These are phyloP conservation scores for Phytopythium cucurbitacearum DNA, from an alignment of 352 stramenopile species.

Conservation along the genomic window DNA sequence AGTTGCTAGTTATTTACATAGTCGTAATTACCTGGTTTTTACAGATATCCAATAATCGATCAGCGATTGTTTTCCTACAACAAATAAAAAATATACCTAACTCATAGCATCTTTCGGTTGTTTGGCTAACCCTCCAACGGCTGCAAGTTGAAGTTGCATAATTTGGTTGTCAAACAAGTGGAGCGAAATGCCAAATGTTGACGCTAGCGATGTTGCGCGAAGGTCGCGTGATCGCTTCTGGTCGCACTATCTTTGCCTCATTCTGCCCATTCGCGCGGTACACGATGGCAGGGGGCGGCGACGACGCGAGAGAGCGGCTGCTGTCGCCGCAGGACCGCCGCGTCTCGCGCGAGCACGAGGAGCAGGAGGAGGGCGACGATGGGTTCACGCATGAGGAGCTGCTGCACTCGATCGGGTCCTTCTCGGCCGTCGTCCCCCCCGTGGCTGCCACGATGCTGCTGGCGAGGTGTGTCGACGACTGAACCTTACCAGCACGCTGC, in stretches of 20 bases:
- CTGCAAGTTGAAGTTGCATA: too few relatives aligned
- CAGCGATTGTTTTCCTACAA: too few relatives aligned
- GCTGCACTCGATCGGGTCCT: conserved; percentile 81
- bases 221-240: conserved; percentile 1
- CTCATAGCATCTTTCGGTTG: too few relatives aligned
- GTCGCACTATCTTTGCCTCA: conserved; percentile 1
- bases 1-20: too few relatives aligned
- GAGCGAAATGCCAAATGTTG: too few relatives aligned
- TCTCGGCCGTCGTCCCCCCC: conserved; percentile 78
- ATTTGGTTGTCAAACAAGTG: too few relatives aligned
- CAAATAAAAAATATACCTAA: too few relatives aligned
- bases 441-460: conserved; percentile 81
- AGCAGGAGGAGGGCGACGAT: conserved; percentile 27
- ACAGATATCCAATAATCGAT: too few relatives aligned
- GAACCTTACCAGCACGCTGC: neutral
- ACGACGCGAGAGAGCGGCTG: conserved; percentile 43
- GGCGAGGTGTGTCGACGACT: conserved; percentile 39
- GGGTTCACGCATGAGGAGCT: conserved; percentile 76
- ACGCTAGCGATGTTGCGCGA: neutral
- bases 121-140: too few relatives aligned
- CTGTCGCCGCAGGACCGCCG: conserved; percentile 16
- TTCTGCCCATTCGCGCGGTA: neutral
- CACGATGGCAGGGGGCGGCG: conserved; percentile 3
- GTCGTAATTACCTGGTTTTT: too few relatives aligned
- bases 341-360: conserved; percentile 7